A percentile compares a stretch with the other conserved stretches of the same genome.
Evolutionary conservation across 805 yeast species (phyloP).

Genomic region (Dipodascopsis uninucleata): DNA sequence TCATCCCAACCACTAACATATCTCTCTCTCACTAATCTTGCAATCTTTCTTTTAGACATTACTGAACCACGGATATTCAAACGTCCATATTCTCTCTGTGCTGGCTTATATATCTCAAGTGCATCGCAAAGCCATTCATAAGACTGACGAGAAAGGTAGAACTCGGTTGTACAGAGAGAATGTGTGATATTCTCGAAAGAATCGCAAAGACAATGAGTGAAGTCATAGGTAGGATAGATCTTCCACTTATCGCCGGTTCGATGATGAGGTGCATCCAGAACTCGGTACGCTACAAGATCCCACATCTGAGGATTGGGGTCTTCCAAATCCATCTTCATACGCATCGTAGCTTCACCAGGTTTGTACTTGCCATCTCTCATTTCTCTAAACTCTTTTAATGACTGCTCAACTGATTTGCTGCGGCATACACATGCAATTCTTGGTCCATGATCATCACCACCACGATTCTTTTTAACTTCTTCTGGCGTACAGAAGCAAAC

Average conservation of each 20-base stretch:
- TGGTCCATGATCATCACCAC: conserved; percentile 85
- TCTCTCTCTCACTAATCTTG: conserved; percentile 77
- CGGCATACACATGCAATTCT: conserved; percentile 82
- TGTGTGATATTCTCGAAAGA: conserved; percentile 94
- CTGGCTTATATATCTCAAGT: conserved; percentile 92
- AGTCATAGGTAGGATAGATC: conserved; percentile 97
- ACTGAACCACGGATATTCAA: conserved; percentile 91
- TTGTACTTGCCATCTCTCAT: conserved; percentile 88
- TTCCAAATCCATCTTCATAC: conserved; percentile 91
- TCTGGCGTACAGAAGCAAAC: conserved; percentile 93
- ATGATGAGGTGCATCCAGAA: conserved; percentile 86
- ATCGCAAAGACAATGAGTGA: conserved; percentile 98
- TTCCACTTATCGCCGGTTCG: conserved; percentile 97
- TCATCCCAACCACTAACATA: conserved; percentile 97
- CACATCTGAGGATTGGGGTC: conserved; percentile 99
- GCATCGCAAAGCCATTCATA: conserved; percentile 99
- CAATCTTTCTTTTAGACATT: conserved; percentile 92
- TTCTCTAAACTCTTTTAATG: conserved; percentile 73
- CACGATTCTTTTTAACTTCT: conserved; percentile 85
- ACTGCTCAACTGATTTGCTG: conserved; percentile 63
- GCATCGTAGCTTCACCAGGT: conserved; percentile 88
- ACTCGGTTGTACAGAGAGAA: conserved; percentile 94
- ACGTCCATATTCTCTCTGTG: conserved; percentile 98
- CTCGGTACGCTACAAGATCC: conserved; percentile 98
- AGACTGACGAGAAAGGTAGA: conserved; percentile 84